These are phyloP conservation scores for Rhizopogon vinicolor DNA, from an alignment of 768 basidiomycete species.

Conservation along the genomic window DNA sequence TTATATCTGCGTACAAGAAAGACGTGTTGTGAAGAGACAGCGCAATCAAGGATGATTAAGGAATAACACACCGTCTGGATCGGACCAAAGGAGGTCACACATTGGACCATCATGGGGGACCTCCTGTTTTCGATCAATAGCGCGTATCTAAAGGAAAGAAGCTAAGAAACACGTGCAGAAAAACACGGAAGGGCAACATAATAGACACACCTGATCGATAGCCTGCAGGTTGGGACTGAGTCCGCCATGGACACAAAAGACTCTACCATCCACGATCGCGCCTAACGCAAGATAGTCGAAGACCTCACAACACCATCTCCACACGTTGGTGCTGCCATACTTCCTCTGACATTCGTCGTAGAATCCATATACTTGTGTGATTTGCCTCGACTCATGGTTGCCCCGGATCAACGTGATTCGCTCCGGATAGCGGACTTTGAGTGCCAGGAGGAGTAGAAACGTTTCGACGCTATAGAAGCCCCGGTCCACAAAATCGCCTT, in stretches of 20 bases:
- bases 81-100: constrained; percentile 99
- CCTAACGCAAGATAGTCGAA: constrained; percentile 95
- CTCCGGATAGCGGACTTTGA: constrained; percentile 97
- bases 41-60: constrained; percentile 1
- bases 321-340: constrained; percentile 90
- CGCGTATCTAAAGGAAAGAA: constrained; percentile 61
- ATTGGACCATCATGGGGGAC: constrained; percentile 98
- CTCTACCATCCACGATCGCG: constrained; percentile 94
- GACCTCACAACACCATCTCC: constrained; percentile 98
- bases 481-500: constrained; percentile 97
- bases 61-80: constrained; percentile 78
- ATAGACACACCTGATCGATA: constrained; percentile 74
- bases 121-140: constrained; percentile 94
- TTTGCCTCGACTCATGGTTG: constrained; percentile 97
- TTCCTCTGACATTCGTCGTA: constrained; percentile 97
- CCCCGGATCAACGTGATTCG: constrained; percentile 95
- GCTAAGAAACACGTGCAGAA: constrained; percentile 4
- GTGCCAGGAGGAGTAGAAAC: constrained; percentile 87
- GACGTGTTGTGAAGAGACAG: constrained; percentile 12
- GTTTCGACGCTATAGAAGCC: constrained; percentile 98
- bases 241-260: constrained; percentile 97
- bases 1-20: constrained; percentile 56
- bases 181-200: constrained; percentile 14
- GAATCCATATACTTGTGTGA: constrained; percentile 93
- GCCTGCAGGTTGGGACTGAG: constrained; percentile 83